Percentiles rank a stretch among this genome's conserved stretches.
These are phyloP conservation scores for Coemansia sp. DNA, from an alignment of 192 early-diverging fungal species.

Conservation along the genomic window DNA sequence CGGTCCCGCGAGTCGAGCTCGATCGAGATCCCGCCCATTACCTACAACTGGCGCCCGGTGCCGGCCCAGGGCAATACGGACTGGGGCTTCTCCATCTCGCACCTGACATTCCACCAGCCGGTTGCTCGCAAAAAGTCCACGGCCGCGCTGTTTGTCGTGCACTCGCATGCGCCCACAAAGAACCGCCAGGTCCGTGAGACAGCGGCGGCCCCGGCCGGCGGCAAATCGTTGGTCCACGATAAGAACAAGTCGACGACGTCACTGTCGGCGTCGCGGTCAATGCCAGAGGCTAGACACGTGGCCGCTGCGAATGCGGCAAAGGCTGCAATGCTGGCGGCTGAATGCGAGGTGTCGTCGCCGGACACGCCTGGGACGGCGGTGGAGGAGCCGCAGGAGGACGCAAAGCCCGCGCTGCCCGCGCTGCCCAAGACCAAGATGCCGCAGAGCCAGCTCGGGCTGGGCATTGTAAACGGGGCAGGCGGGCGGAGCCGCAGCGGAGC, in stretches of 20 bases:
- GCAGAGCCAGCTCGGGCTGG: slow-evolving; percentile 21
- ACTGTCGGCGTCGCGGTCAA: slow-evolving; percentile 6
- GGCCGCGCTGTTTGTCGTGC: slow-evolving; percentile 20
- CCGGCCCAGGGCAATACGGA: slow-evolving; percentile 16
- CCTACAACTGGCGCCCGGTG: slow-evolving; percentile 29
- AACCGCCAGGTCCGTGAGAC: slow-evolving; percentile 20
- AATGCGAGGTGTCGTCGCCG: too few species aligned
- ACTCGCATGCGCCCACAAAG: slow-evolving; percentile 38
- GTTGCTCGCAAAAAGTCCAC: slow-evolving; percentile 21
- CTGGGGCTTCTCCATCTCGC: slow-evolving; percentile 45
- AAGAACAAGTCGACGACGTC: background rate
- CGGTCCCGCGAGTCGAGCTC: slow-evolving; percentile 22
- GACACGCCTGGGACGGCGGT: background rate
- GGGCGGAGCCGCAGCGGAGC: background rate
- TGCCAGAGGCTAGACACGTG: slow-evolving; percentile 1
- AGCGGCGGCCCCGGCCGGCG: background rate
- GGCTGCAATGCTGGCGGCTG: too few species aligned
- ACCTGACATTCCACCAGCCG: slow-evolving; percentile 27
- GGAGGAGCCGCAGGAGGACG: background rate
- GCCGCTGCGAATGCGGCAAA: background rate
- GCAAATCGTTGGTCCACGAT: slow-evolving; percentile 6
- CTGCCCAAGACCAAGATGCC: slow-evolving; percentile 19
- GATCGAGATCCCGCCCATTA: slow-evolving; percentile 10
- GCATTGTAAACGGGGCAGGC: background rate
- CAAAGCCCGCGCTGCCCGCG: background rate